A percentile compares a stretch with the other conserved stretches of the same genome.
phyloP scores from a whole-genome alignment of 345 rosid genomes.

The Pistacia integerrima region DNA sequence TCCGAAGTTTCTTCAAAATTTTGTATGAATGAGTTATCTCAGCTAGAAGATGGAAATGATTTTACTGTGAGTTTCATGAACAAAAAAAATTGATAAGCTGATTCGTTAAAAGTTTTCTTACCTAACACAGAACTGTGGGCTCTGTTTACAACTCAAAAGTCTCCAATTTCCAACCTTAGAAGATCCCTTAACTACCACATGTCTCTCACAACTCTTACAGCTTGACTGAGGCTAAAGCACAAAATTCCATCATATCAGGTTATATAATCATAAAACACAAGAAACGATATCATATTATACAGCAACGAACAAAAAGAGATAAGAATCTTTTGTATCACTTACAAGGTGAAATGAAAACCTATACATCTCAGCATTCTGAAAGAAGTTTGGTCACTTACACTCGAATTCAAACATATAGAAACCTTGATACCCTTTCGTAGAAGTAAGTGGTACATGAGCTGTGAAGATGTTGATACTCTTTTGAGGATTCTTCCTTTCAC shows the following conservation, averaged over 20 bases:
- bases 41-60: no score
- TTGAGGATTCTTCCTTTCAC: conserved; percentile 18
- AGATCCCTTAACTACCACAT: no score
- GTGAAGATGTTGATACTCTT: conserved; percentile 31
- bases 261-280: conserved; percentile 14
- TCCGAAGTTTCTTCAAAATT: no score
- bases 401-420: conserved; percentile 57
- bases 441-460: conserved; percentile 35
- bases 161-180: no score
- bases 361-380: conserved; percentile 54
- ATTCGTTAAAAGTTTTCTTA: no score
- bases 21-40: no score
- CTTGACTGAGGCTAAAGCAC: conserved; percentile 37
- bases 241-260: conserved; percentile 15
- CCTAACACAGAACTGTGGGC: no score
- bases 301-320: neutral
- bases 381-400: conserved; percentile 34
- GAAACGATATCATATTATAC: neutral
- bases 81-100: no score
- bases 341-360: conserved; percentile 53
- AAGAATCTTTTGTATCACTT: conserved; percentile 28
- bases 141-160: no score
- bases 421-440: conserved; percentile 50
- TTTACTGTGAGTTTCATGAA: no score
- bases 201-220: conserved; percentile 40